A percentile compares a stretch with the other conserved stretches of the same genome.
Evolutionary conservation across 2,329 filamentous ascomycete species (phyloP).

Genomic region (Monilinia aucupariae): DNA sequence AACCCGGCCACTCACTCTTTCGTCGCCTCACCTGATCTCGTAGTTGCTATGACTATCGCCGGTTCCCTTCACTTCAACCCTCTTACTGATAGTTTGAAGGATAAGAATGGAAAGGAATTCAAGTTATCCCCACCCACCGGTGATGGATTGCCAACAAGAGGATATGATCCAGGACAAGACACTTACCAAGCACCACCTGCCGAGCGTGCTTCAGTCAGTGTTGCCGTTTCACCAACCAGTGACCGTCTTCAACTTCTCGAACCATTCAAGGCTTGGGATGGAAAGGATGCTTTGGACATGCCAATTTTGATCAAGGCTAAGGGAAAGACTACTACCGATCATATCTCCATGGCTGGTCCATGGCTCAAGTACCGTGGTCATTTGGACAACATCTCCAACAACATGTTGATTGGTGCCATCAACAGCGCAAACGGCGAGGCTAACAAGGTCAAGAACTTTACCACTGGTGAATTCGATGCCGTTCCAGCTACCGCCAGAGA

Average conservation of each 20-base stretch:
- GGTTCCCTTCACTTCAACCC: conserved; percentile 92
- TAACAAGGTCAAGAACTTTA: conserved; percentile 93
- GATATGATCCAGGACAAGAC: conserved; percentile 86
- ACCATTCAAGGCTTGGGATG: conserved; percentile 84
- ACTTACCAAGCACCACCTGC: conserved; percentile 93
- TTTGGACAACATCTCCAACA: conserved; percentile 99
- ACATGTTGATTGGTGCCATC: conserved; percentile 97
- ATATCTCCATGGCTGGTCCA: conserved; percentile 94
- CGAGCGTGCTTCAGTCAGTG: conserved; percentile 66
- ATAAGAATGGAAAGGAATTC: conserved; percentile 96
- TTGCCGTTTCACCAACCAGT: conserved; percentile 80
- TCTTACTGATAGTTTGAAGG: conserved; percentile 83
- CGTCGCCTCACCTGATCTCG: conserved; percentile 84
- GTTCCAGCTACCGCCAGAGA: conserved; percentile 93
- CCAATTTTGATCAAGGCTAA: conserved; percentile 94
- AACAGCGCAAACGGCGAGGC: conserved; percentile 94
- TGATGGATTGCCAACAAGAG: conserved; percentile 69
- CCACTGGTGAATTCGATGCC: conserved; percentile 75
- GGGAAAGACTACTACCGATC: conserved; percentile 95
- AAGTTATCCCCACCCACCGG: conserved; percentile 74
- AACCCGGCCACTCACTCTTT: conserved; percentile 94
- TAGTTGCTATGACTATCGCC: conserved; percentile 79
- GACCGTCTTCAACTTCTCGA: conserved; percentile 90
- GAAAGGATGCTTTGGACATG: conserved; percentile 77
- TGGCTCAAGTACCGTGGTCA: conserved; percentile 99